phyloP scores from a whole-genome alignment of 2,329 filamentous ascomycete genomes.

The Penicillium sp. region DNA sequence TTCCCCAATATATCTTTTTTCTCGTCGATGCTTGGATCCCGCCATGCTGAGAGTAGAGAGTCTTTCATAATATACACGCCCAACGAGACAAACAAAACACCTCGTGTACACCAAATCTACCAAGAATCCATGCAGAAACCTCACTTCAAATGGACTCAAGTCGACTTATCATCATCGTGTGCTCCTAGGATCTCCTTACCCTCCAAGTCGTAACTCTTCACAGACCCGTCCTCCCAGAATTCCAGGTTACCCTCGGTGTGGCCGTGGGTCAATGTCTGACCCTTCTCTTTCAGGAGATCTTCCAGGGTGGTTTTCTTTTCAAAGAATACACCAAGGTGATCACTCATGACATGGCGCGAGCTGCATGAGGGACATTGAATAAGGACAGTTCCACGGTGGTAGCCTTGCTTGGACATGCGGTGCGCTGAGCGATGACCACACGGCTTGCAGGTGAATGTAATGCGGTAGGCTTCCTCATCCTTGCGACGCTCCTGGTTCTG shows the following conservation, averaged over 20 bases:
- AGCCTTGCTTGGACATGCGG: constrained; percentile 87
- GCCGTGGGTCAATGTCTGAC: constrained; percentile 76
- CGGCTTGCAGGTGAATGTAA: constrained; percentile 90
- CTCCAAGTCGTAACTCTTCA: constrained; percentile 23
- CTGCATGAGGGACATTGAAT: constrained; percentile 85
- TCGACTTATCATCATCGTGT: constrained; percentile 6
- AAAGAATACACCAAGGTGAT: constrained; percentile 69
- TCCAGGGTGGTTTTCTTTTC: constrained; percentile 44
- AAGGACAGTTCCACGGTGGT: constrained; percentile 84
- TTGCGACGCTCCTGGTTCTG: constrained; percentile 38
- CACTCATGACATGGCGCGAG: constrained; percentile 85
- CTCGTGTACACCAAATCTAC: constrained; percentile 3
- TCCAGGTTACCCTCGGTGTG: constrained; percentile 81
- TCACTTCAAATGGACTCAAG: neutral
- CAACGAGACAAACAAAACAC: neutral
- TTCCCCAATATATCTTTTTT: constrained; percentile 4
- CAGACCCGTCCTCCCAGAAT: constrained; percentile 76
- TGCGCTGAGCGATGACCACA: constrained; percentile 80
- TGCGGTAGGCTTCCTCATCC: constrained; percentile 69
- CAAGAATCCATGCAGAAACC: neutral
- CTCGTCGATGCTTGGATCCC: constrained; percentile 22
- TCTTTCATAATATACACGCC: constrained; percentile 13
- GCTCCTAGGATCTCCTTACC: constrained; percentile 12
- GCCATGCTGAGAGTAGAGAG: constrained; percentile 27
- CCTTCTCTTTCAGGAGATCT: constrained; percentile 42